Evolutionary conservation across 1,139 yeast species (phyloP), one percentile per base, ranked within the genome.

Genomic region (Nakaseomyces nivariensis): DNA sequence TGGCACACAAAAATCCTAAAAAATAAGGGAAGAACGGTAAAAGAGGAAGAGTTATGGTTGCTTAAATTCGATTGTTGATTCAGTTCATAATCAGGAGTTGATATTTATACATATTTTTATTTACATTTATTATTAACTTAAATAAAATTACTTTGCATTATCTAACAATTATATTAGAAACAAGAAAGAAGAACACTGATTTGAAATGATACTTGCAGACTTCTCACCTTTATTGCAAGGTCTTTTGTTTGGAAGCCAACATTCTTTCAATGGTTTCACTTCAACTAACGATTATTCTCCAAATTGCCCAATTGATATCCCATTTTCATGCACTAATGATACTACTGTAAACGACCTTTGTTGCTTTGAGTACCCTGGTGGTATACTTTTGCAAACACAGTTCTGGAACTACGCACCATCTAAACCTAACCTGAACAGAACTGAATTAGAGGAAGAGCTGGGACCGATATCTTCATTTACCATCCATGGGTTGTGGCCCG

Each of bases 291-390:
- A 32, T 13, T 31, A 9, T 9, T 34, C 53, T 9, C 58, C 62
- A 1, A 37, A 59, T 17, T 87, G 96, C 60, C 94, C 95, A 0
- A 62, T 72, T 0, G 78, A 82, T 57, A 58, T 76, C 2, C 95
- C 96, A 0, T 65, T 78, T 36, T 76, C 88, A n/a, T 85, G 96
- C 60, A 67, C 75, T 4, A 75, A 75, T 52, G 51, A 58, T 5
- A 68, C 76, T 0, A 69, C 69, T 1, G 70, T 74, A 13, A 67
- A 58, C 1, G 76, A 84, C 60, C 65, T 81, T 1, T 92, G 98
- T 63, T 92, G 97, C 66, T 87, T 82, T 65, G 97, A 90, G 63
- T 76, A 81, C 47, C 95, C 96, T 3, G 92, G 94, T 34, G 97
- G 97, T 1, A 75, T 89, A 13, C 72, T 90, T 41, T 68, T 90